phyloP scores from a whole-genome alignment of 805 yeast genomes.

The Cyberlindnera bimundalis region DNA sequence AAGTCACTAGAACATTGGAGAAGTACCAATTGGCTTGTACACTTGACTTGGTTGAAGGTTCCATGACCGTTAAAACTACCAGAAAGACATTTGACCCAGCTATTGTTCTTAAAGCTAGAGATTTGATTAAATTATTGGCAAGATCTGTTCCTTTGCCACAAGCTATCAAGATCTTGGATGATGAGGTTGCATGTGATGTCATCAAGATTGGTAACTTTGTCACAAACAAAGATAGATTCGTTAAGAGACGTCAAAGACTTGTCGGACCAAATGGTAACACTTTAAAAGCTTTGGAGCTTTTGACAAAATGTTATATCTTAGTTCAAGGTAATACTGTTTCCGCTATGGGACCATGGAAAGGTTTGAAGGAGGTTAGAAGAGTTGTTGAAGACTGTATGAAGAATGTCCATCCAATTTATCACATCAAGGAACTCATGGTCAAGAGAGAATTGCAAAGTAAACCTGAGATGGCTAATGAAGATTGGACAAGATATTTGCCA shows the following conservation, averaged over 20 bases:
- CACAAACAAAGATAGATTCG: conserved; percentile 86
- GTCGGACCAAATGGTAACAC: conserved; percentile 98
- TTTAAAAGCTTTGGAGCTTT: conserved; percentile 86
- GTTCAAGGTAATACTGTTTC: conserved; percentile 98
- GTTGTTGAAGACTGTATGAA: conserved; percentile 98
- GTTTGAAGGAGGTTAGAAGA: conserved; percentile 86
- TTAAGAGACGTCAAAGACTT: conserved; percentile 91
- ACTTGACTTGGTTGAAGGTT: conserved; percentile 89
- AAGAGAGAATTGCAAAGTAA: conserved; percentile 91
- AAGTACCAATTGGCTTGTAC: conserved; percentile 76
- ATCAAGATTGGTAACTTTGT: conserved; percentile 91
- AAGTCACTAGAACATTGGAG: conserved; percentile 78
- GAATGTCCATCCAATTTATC: conserved; percentile 95
- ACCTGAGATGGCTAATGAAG: conserved; percentile 93
- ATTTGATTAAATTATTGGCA: conserved; percentile 86
- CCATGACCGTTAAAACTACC: conserved; percentile 95
- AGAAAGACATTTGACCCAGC: conserved; percentile 96
- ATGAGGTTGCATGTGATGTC: conserved; percentile 93
- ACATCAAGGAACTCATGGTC: conserved; percentile 96
- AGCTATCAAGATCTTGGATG: conserved; percentile 86
- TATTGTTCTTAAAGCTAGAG: conserved; percentile 89
- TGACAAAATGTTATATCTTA: conserved; percentile 92
- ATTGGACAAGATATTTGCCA: conserved; percentile 95
- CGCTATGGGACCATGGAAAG: conserved; percentile 94
- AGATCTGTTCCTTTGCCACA: conserved; percentile 97